Evolutionary conservation across 768 basidiomycete species (phyloP), one percentile per base, ranked within the genome.

Genomic region (Lanmaoa pseudosensibilis): DNA sequence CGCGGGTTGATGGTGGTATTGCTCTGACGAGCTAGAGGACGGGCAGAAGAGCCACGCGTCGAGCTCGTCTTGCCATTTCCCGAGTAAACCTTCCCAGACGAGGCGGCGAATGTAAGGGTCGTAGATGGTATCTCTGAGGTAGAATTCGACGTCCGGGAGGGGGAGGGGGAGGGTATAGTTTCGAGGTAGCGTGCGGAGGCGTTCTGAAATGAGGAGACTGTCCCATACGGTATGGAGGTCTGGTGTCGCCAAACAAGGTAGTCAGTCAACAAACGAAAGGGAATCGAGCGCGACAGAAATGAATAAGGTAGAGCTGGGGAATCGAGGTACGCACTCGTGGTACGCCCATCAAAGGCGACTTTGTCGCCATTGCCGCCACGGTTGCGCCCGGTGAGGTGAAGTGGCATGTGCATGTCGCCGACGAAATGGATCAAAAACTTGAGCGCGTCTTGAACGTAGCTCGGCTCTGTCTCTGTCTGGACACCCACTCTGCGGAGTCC

Each of bases 211-310:
- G 51, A 99, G 81, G 32, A 84, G 77, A 18, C 77, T 75, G 66
- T 98, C 95, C 96, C 94, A 98, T 0, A 92, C 77, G 2, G 89
- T 87, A 69, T 96, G 94, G 2, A 98, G 77, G 68, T 93, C 92
- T 82, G 46, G 23, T 37, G 32, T 34, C 15, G 25, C 16, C 15
- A 3, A 25, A 18, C 11, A n/a, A 25, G 16, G 16, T 25, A 5
- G 40, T 43, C 45, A 44, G 46, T 5, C 16, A 23, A 18, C 1
- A 15, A 2, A 4, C 2, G 36, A 45, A 15, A 46, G 19, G 3
- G n/a, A 21, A 33, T 6, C 2, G 13, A 19, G 15, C 4, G 23
- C 16, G 11, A 23, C 16, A 16, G 5, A 19, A 40, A 13, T 1
- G n/a, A 4, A 15, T 18, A 9, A n/a, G 23, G 15, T 21, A n/a